Base-by-base conservation (phyloP, 2,329 filamentous ascomycete species). In the Colletotrichum zoysiae region DNA sequence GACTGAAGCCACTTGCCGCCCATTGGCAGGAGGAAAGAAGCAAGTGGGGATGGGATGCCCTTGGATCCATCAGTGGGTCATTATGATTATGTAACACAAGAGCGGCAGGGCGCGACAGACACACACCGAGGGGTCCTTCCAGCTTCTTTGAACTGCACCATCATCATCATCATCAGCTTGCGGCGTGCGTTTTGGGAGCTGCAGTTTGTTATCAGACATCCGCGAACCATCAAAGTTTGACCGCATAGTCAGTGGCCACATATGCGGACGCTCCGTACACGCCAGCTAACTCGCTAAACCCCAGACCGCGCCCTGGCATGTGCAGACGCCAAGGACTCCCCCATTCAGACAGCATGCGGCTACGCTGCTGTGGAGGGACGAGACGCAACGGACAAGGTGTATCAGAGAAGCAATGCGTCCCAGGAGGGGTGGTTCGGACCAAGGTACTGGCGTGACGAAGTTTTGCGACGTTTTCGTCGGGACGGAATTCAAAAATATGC, bases 21-120 rank as follows among this genome's bases (percentile, higher is more conserved):
- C 53, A 56, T 56, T 56, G 53, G 53, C 53, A 35, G 53, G 23
- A 56, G 53, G 9, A 38, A 38, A 56, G 53, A 11, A 38, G 26
- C 33, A 14, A 33, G 53, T 33, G 30, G 53, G 5, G 33, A 56
- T 20, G 53, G 5, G 33, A 56, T 20, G 26, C 26, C 26, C 16
- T n/a, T 35, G 18, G 33, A 38, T 9, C 33, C 53, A 11, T 35
- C 2, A 4, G 2, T 1, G 53, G 33, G 11, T 5, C 53, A 33
- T 16, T 3, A n/a, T 38, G 33, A 12, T 56, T 56, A 56, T n/a
- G 9, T 56, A 56, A 56, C 4, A 2, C 16, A 20, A 1, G 12
- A 20, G 20, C 9, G n/a, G n/a, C 30, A 2, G 20, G 20, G n/a
- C 18, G 5, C 7, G 6, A 20, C 20, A 9, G 16, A 53, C n/a